phyloP scores from a whole-genome alignment of 257 asterid species.

The Penstemon davidsonii region DNA sequence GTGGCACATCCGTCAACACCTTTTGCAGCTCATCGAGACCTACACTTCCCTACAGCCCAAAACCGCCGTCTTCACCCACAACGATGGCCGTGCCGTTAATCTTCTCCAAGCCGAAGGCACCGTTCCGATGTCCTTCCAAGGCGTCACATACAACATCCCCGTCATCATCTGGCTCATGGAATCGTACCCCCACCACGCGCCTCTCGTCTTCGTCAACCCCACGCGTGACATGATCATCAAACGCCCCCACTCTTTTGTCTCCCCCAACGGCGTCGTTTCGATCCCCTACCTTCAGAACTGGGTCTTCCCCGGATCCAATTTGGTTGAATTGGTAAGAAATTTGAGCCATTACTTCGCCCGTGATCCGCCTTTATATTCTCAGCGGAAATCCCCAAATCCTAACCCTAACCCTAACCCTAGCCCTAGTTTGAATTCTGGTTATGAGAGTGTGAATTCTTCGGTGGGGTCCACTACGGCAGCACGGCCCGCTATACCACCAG shows the following conservation, averaged over 20 bases:
- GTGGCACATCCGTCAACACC: constrained; percentile 83
- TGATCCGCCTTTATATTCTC: constrained; percentile 88
- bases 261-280: constrained; percentile 81
- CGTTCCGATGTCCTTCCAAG: constrained; percentile 67
- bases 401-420: constrained; percentile 42
- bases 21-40: constrained; percentile 56
- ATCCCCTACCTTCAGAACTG: constrained; percentile 74
- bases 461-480: constrained; percentile 34
- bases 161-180: constrained; percentile 87
- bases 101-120: constrained; percentile 93
- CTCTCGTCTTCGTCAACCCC: constrained; percentile 84
- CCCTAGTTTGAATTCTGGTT: constrained; percentile 15
- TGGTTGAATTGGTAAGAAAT: constrained; percentile 66
- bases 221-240: constrained; percentile 87
- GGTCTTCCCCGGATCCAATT: constrained; percentile 82
- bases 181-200: constrained; percentile 81
- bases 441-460: constrained; percentile 38
- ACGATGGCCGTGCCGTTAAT: constrained; percentile 86
- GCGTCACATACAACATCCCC: constrained; percentile 83
- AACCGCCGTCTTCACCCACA: constrained; percentile 83
- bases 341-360: constrained; percentile 64
- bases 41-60: constrained; percentile 79
- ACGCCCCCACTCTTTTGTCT: constrained; percentile 76
- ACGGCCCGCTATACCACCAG: constrained; percentile 72
- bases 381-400: constrained; percentile 49